Percentiles rank a stretch among this genome's conserved stretches.
Evolutionary conservation across 805 yeast genomes (phyloP).

Genomic region (Spathaspora passalidarum): DNA sequence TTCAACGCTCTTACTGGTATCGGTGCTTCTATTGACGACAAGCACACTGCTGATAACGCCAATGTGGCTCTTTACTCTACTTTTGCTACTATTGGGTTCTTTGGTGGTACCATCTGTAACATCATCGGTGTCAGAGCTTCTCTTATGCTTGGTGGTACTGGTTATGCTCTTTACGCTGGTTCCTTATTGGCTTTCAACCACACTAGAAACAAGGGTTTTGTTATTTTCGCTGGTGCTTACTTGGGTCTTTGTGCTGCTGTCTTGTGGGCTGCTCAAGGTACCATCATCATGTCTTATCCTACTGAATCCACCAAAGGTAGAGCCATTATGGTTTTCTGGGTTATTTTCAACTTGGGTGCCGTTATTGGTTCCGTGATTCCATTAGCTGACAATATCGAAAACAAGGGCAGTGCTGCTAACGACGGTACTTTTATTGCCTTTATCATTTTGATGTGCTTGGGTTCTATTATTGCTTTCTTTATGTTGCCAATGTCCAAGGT

Average conservation of each 20-base stretch:
- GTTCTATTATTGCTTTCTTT: slow-evolving; percentile 42
- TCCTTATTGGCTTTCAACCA: slow-evolving; percentile 49
- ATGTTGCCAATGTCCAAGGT: slow-evolving; percentile 51
- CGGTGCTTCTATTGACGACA: slow-evolving; percentile 45
- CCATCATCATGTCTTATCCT: slow-evolving; percentile 57
- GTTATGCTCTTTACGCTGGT: slow-evolving; percentile 53
- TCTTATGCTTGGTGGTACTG: slow-evolving; percentile 51
- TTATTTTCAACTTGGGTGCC: slow-evolving; percentile 59
- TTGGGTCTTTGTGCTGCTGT: slow-evolving; percentile 54
- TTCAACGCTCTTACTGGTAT: slow-evolving; percentile 50
- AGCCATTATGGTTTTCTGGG: slow-evolving; percentile 56
- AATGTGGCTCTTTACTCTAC: slow-evolving; percentile 52
- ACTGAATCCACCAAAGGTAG: slow-evolving; percentile 51
- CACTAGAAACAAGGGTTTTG: slow-evolving; percentile 47
- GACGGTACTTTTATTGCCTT: slow-evolving; percentile 57
- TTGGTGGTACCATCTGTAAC: slow-evolving; percentile 55
- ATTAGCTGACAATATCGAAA: slow-evolving; percentile 49
- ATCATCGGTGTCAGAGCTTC: slow-evolving; percentile 43
- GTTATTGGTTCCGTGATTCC: slow-evolving; percentile 60
- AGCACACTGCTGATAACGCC: slow-evolving; percentile 44
- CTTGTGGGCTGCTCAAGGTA: slow-evolving; percentile 60
- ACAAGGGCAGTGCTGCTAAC: slow-evolving; percentile 29
- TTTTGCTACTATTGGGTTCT: slow-evolving; percentile 56
- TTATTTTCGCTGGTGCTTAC: slow-evolving; percentile 54
- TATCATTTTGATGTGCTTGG: slow-evolving; percentile 48